Conservation (phyloP, 1,139 yeast genomes). For the Yamadazyma oceani region DNA sequence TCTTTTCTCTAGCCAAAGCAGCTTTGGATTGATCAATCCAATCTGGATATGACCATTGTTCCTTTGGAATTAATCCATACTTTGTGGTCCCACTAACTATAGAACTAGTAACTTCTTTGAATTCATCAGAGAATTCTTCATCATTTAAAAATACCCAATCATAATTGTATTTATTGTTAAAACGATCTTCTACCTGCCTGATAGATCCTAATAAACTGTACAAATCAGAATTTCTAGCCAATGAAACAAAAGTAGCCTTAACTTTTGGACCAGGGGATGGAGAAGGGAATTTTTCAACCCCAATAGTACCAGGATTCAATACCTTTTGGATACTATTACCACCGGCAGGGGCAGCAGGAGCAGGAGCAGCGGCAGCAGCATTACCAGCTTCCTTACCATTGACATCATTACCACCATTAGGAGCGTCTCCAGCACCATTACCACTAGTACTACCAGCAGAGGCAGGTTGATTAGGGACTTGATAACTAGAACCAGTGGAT, state of each 20-base stretch:
- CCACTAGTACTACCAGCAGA: conserved; percentile 8
- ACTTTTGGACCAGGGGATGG: conserved; percentile 25
- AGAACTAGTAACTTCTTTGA: conserved; percentile 33
- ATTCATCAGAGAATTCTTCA: conserved; percentile 40
- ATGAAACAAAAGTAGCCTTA: conserved; percentile 47
- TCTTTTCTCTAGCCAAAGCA: conserved; percentile 48
- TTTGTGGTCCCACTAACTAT: conserved; percentile 42
- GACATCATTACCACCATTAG: conserved; percentile 9
- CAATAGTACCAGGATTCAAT: conserved; percentile 14
- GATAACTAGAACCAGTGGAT: conserved; percentile 52
- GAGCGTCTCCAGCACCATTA: no score
- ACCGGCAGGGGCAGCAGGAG: conserved; percentile 9
- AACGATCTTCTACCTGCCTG: conserved; percentile 47
- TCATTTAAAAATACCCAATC: conserved; percentile 52
- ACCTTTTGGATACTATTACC: conserved; percentile 5
- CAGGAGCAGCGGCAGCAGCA: conserved; percentile 5
- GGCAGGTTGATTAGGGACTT: conserved; percentile 13
- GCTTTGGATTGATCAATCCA: conserved; percentile 62
- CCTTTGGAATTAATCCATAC: conserved; percentile 45
- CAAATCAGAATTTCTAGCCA: conserved; percentile 45
- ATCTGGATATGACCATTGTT: conserved; percentile 54
- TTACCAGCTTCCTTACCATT: conserved; percentile 9
- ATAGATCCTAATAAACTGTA: conserved; percentile 37
- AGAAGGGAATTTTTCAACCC: conserved; percentile 14
- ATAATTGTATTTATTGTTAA: conserved; percentile 41